phyloP scores from a whole-genome alignment of 345 rosid genomes.

The Kernera saxatilis region DNA sequence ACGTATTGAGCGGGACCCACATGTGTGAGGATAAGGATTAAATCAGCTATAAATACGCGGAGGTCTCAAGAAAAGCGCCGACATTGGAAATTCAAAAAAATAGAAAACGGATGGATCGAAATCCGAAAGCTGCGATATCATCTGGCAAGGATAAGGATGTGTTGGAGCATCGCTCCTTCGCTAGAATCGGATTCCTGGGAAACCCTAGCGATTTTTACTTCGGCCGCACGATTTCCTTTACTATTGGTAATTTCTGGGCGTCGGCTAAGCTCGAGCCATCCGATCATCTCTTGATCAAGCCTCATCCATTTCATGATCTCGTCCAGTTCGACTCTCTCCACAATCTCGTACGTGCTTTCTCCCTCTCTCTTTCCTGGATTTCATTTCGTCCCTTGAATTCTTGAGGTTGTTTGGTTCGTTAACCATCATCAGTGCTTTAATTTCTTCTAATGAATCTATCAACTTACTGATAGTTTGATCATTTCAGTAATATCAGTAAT shows the following conservation, averaged over 20 bases:
- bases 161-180: slow-evolving; percentile 52
- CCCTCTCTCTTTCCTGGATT: not conserved
- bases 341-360: slow-evolving; percentile 43
- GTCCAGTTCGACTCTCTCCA: slow-evolving; percentile 55
- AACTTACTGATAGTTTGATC: no score
- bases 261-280: slow-evolving; percentile 60
- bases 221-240: slow-evolving; percentile 61
- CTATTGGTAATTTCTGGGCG: slow-evolving; percentile 67
- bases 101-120: not conserved
- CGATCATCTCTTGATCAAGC: slow-evolving; percentile 57
- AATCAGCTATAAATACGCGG: not conserved
- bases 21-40: not conserved
- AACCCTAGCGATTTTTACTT: slow-evolving; percentile 78
- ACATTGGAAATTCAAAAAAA: not conserved
- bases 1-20: not conserved
- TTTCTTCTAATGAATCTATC: no score
- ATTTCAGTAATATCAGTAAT: no score
- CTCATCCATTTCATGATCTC: slow-evolving; percentile 76
- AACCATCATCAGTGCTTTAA: not conserved
- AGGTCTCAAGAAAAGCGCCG: not conserved
- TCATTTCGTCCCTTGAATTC: not conserved
- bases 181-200: slow-evolving; percentile 61
- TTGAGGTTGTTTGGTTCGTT: not conserved
- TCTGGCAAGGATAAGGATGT: not conserved
- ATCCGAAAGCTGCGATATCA: not conserved